phyloP scores from a whole-genome alignment of 768 basidiomycete species.

The Serendipita sp. region DNA sequence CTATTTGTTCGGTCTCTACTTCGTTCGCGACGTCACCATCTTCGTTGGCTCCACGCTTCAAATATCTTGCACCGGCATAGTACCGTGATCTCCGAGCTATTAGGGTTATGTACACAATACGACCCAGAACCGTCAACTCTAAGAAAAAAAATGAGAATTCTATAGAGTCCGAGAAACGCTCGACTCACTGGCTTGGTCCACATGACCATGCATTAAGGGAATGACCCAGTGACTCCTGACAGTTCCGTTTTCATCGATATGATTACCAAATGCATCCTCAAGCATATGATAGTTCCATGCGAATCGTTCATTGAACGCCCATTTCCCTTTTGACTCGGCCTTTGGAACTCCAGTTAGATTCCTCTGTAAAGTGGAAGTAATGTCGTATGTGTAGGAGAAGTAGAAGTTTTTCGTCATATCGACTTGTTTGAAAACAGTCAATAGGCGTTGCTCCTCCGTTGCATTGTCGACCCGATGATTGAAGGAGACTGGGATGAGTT shows the following conservation, averaged over 20 bases:
- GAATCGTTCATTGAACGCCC: slow-evolving; percentile 72
- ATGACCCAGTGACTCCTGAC: slow-evolving; percentile 67
- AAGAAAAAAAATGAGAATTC: not conserved
- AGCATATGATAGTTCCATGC: slow-evolving; percentile 94
- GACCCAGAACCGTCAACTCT: slow-evolving; percentile 84
- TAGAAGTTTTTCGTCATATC: slow-evolving; percentile 99
- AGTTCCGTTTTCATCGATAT: slow-evolving; percentile 1
- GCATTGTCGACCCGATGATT: slow-evolving; percentile 78
- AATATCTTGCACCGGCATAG: slow-evolving; percentile 87
- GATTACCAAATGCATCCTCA: slow-evolving; percentile 16
- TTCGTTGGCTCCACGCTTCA: slow-evolving; percentile 88
- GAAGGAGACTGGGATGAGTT: slow-evolving; percentile 59
- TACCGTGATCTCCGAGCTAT: slow-evolving; percentile 89
- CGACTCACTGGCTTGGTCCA: slow-evolving; percentile 89
- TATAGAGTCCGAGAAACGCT: not conserved
- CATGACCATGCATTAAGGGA: slow-evolving; percentile 86
- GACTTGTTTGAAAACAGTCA: slow-evolving; percentile 88
- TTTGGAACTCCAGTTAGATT: slow-evolving; percentile 56
- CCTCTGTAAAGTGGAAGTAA: slow-evolving; percentile 88
- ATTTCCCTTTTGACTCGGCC: slow-evolving; percentile 17
- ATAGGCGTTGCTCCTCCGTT: slow-evolving; percentile 68
- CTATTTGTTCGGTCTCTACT: slow-evolving; percentile 97
- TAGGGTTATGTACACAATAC: slow-evolving; percentile 84
- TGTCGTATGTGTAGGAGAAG: slow-evolving; percentile 94
- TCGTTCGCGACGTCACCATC: slow-evolving; percentile 98